Evolutionary conservation across 176 grass and related monocot genomes (phyloP), one percentile per base, ranked within the genome.

Genomic region (Musa troglodytarum): DNA sequence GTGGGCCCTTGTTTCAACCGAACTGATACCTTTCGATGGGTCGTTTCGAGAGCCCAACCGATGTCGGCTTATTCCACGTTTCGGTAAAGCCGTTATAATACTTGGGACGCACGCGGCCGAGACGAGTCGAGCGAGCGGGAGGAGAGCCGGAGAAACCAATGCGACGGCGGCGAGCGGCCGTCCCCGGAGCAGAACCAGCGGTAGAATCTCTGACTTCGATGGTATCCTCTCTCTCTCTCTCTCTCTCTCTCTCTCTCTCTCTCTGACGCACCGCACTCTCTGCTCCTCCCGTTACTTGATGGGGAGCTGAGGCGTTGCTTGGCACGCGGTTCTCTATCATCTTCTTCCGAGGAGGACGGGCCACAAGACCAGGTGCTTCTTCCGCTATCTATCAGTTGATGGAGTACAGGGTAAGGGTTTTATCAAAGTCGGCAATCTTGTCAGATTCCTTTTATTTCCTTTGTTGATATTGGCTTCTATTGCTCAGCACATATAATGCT

Each of bases 141-240:
- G 29, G 29, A 34, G 29, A 34, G 29, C 29, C 29, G 29, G 29
- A 4, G 29, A 34, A 34, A 34, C 3, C 3, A 34, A 34, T 34
- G 29, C 29, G 29, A 34, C 29, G 29, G 29, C 0, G 29, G 29
- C 29, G 29, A 34, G 29, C 29, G 29, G 29, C 29, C 29, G 29
- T 34, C 29, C 16, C 57, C 4, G 15, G 57, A n/a, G 17, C 57
- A 17, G 17, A 14, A 61, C 57, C 7, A 19, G 17, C 75, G 88
- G 92, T 66, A 91, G 88, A 76, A 92, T 96, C 76, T 88, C 84
- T 11, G 86, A 92, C 82, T 84, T 96, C 43, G 92, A 96, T 62
- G 81, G 88, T 92, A 83, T 20, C 59, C 29, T 20, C 50, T 20
- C 49, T 43, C 34, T 43, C 34, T 43, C 34, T 43, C 34, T 43